These are phyloP conservation scores for Mrakia hoshinonis DNA, from an alignment of 768 basidiomycete genomes.

Conservation along the genomic window DNA sequence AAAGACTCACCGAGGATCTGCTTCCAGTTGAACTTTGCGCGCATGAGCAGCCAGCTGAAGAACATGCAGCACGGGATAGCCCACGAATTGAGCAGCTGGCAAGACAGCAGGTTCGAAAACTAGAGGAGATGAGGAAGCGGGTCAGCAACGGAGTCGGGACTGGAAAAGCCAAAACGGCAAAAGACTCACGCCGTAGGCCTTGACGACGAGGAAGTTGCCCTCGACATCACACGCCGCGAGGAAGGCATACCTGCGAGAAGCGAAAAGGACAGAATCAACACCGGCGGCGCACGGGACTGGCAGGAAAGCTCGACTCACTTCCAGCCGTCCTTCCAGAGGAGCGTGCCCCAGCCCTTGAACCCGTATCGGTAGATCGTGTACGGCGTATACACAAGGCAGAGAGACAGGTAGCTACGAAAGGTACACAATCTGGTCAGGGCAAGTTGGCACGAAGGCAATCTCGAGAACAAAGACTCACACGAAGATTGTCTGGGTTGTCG, in stretches of 20 bases:
- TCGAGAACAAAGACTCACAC: constrained; percentile 49
- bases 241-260: constrained; percentile 52
- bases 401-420: constrained; percentile 58
- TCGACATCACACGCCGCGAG: constrained; percentile 58
- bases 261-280: neutral
- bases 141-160: neutral
- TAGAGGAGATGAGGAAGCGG: constrained; percentile 54
- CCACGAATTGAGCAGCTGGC: constrained; percentile 84
- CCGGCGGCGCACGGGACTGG: neutral
- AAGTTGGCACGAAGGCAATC: neutral
- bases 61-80: constrained; percentile 79
- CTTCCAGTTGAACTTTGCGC: constrained; percentile 70
- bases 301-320: constrained; percentile 46
- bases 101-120: constrained; percentile 77
- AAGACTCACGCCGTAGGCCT: constrained; percentile 35
- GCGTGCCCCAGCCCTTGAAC: constrained; percentile 69
- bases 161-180: neutral
- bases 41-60: constrained; percentile 75
- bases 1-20: constrained; percentile 53
- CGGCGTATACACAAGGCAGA: constrained; percentile 69
- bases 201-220: constrained; percentile 72
- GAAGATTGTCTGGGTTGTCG: constrained; percentile 77
- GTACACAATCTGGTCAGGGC: neutral
- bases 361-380: constrained; percentile 86
- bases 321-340: constrained; percentile 71